These are phyloP conservation scores for Metrosideros polymorpha DNA, from an alignment of 441 rosid genomes.

Conservation along the genomic window DNA sequence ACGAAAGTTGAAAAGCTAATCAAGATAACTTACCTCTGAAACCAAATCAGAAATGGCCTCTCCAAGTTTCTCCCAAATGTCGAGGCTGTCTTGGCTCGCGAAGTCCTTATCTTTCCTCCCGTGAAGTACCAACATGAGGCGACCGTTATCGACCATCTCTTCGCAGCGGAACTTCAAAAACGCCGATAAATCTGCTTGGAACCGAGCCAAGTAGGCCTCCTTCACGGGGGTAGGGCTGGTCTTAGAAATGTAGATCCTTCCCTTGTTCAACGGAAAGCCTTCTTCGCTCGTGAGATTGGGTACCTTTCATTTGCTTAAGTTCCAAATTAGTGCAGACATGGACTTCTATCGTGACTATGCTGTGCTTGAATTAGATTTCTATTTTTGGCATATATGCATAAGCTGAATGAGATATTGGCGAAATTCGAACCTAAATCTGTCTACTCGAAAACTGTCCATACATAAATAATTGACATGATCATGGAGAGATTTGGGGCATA, in stretches of 20 bases:
- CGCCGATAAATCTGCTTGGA: conserved; percentile 15
- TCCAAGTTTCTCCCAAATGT: neutral
- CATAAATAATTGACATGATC: neutral
- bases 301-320: neutral
- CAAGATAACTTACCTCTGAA: neutral
- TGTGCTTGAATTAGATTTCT: neutral
- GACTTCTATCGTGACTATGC: neutral
- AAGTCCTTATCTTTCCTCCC: conserved; percentile 21
- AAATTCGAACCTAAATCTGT: neutral
- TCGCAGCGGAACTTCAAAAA: conserved; percentile 19
- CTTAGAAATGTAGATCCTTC: conserved; percentile 19
- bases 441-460: neutral
- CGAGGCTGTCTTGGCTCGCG: neutral
- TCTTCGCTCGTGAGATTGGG: neutral
- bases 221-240: conserved; percentile 20
- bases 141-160: conserved; percentile 21
- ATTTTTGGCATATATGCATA: neutral
- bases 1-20: neutral
- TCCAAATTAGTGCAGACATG: neutral
- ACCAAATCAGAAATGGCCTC: neutral
- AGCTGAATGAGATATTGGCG: neutral
- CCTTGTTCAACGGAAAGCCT: conserved; percentile 13
- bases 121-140: conserved; percentile 18
- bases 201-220: conserved; percentile 24
- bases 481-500: neutral